These are phyloP conservation scores for Citrullus amarus DNA, from an alignment of 306 rosid species.

Conservation along the genomic window DNA sequence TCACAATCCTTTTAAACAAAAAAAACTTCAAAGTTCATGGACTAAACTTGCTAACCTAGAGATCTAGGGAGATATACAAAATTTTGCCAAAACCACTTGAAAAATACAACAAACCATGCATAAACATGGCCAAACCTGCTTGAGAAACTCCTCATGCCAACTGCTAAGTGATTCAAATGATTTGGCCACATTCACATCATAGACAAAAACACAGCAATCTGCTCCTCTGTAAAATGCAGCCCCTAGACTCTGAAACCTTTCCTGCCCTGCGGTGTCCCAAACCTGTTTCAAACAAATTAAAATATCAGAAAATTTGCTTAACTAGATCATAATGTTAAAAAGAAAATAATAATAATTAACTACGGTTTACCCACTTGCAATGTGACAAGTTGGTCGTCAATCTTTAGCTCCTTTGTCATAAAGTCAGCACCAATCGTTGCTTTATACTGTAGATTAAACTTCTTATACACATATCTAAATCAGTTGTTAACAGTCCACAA, in stretches of 20 bases:
- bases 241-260: conserved; percentile 77
- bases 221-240: conserved; percentile 87
- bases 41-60: no score
- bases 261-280: conserved; percentile 99
- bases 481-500: neutral
- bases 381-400: conserved; percentile 66
- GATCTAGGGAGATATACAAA: neutral
- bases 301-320: neutral
- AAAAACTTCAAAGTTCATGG: no score
- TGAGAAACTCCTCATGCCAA: conserved; percentile 83
- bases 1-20: no score
- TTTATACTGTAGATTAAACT: conserved; percentile 61
- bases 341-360: neutral
- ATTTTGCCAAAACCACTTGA: neutral
- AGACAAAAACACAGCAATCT: conserved; percentile 87
- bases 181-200: conserved; percentile 51
- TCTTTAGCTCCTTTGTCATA: conserved; percentile 73
- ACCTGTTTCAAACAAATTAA: conserved; percentile 28
- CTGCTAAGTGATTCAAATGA: conserved; percentile 63
- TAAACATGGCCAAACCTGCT: conserved; percentile 40
- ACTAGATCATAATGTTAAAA: neutral
- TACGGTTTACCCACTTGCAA: conserved; percentile 48
- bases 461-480: conserved; percentile 59
- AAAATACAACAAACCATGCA: neutral
- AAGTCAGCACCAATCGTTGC: conserved; percentile 97